Conservation (phyloP, 345 rosid genomes). For the Toxicodendron radicans region DNA sequence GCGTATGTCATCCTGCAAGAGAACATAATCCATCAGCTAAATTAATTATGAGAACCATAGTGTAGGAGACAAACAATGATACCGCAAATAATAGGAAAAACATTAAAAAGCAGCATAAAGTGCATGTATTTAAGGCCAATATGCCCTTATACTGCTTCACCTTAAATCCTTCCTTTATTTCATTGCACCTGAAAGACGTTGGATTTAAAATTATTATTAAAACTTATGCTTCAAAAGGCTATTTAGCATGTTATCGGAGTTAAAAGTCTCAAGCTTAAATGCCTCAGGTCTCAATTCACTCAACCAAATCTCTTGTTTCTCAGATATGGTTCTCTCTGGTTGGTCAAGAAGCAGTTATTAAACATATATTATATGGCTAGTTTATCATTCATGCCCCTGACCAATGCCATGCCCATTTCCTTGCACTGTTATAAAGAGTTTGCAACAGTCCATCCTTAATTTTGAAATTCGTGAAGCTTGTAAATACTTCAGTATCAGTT, state of each 20-base stretch:
- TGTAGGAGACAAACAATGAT: background rate
- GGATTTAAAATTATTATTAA: too few relatives aligned
- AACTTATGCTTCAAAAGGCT: too few relatives aligned
- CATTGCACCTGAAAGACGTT: background rate
- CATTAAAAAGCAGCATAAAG: background rate
- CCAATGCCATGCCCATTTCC: background rate
- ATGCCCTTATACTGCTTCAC: background rate
- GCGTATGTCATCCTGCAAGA: conserved; percentile 82
- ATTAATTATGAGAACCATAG: conserved; percentile 9
- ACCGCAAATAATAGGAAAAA: background rate
- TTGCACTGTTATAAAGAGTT: background rate
- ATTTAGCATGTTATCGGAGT: too few relatives aligned
- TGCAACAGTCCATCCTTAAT: background rate
- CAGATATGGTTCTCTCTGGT: too few relatives aligned
- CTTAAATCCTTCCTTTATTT: background rate
- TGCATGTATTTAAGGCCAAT: background rate
- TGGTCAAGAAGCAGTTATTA: too few relatives aligned
- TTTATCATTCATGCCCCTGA: background rate
- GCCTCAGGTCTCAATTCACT: too few relatives aligned
- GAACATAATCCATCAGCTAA: conserved; percentile 7
- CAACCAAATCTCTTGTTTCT: too few relatives aligned
- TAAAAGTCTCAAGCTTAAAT: too few relatives aligned
- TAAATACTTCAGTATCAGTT: background rate
- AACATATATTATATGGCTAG: too few relatives aligned
- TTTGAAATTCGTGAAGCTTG: background rate